These are phyloP conservation scores for Vigna reflexopilosa DNA, from an alignment of 306 rosid genomes.

Conservation along the genomic window DNA sequence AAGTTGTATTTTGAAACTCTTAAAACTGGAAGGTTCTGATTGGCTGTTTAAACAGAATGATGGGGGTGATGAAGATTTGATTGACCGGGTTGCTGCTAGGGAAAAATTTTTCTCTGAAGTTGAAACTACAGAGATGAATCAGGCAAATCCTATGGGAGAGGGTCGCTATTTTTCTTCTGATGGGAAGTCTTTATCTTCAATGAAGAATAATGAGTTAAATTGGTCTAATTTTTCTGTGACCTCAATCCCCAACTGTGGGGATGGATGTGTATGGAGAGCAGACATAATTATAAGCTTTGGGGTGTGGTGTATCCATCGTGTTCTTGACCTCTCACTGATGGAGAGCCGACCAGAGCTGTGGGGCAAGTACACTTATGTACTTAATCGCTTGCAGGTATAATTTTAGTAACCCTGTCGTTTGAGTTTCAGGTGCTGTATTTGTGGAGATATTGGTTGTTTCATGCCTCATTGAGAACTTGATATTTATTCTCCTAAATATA, in stretches of 20 bases:
- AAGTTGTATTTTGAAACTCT: slow-evolving; percentile 77
- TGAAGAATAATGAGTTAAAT: slow-evolving; percentile 38
- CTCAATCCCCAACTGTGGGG: slow-evolving; percentile 88
- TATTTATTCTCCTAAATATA: not conserved
- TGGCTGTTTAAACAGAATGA: slow-evolving; percentile 89
- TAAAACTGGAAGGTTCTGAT: slow-evolving; percentile 93
- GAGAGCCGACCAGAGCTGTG: slow-evolving; percentile 99
- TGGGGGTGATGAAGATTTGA: slow-evolving; percentile 93
- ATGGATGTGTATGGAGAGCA: slow-evolving; percentile 87
- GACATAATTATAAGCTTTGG: slow-evolving; percentile 91
- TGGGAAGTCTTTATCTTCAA: slow-evolving; percentile 54
- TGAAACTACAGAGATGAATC: slow-evolving; percentile 73
- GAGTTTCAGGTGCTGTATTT: slow-evolving; percentile 1
- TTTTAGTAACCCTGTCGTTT: not conserved
- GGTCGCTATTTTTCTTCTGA: slow-evolving; percentile 62
- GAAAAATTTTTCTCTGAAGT: slow-evolving; percentile 80
- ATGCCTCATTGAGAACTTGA: not conserved
- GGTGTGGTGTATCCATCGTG: slow-evolving; percentile 97
- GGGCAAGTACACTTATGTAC: slow-evolving; percentile 95
- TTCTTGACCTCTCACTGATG: slow-evolving; percentile 87
- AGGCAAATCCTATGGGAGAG: slow-evolving; percentile 54
- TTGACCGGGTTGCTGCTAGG: slow-evolving; percentile 87
- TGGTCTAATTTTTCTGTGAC: slow-evolving; percentile 51
- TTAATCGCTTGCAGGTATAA: slow-evolving; percentile 96
- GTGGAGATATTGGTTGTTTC: not conserved